These are phyloP conservation scores for Cercis canadensis DNA, from an alignment of 306 rosid genomes.

Conservation along the genomic window DNA sequence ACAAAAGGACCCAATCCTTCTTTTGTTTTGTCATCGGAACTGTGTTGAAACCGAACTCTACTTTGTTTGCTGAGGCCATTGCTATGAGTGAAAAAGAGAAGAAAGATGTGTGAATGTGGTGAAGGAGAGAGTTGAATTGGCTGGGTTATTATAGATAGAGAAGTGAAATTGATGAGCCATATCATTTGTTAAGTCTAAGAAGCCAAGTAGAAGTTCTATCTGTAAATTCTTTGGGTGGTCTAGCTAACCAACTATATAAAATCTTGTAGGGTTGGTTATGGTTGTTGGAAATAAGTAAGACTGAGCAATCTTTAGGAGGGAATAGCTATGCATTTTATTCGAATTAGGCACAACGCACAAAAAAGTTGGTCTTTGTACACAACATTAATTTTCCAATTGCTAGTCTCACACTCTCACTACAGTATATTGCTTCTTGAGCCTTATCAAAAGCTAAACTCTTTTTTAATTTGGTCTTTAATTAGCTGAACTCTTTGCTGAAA, in stretches of 20 bases:
- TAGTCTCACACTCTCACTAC: too few relatives aligned
- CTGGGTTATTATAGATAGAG: constrained; percentile 41
- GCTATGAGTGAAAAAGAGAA: constrained; percentile 1
- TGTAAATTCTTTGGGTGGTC: constrained; percentile 54
- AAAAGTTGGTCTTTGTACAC: too few relatives aligned
- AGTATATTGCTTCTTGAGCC: too few relatives aligned
- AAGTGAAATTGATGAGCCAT: constrained; percentile 26
- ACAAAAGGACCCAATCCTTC: constrained; percentile 53
- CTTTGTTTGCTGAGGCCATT: constrained; percentile 58
- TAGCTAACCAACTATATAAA: constrained; percentile 47
- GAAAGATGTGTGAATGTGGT: constrained; percentile 6
- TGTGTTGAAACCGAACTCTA: constrained; percentile 21
- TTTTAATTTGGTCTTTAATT: too few relatives aligned
- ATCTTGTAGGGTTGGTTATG: constrained; percentile 42
- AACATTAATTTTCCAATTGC: too few relatives aligned
- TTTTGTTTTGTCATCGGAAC: constrained; percentile 22
- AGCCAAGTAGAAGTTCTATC: constrained; percentile 34
- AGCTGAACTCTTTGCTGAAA: too few relatives aligned
- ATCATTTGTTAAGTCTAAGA: constrained; percentile 48
- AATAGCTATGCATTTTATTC: too few relatives aligned
- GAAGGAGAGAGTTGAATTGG: background rate
- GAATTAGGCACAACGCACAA: too few relatives aligned
- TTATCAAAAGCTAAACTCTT: too few relatives aligned
- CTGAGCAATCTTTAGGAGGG: background rate
- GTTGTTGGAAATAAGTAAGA: constrained; percentile 49